These are phyloP conservation scores for Auricularia auricula-judae DNA, from an alignment of 768 basidiomycete genomes.

Conservation along the genomic window DNA sequence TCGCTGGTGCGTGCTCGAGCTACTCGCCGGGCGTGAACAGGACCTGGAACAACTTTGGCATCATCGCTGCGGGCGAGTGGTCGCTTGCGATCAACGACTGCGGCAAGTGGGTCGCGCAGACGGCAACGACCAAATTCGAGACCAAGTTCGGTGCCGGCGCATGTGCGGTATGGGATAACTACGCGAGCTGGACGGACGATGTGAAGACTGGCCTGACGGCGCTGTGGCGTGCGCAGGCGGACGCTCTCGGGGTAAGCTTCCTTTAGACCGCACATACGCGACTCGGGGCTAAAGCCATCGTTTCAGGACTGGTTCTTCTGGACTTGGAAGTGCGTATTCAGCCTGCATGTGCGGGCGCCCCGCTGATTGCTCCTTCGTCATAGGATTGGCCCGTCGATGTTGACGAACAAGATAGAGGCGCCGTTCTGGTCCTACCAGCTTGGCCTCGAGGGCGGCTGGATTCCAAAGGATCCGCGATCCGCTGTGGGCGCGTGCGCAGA, in stretches of 20 bases:
- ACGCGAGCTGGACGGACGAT: constrained; percentile 44
- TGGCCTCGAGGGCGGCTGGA: constrained; percentile 85
- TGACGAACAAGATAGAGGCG: constrained; percentile 1
- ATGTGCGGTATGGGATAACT: constrained; percentile 57
- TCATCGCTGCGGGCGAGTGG: constrained; percentile 80
- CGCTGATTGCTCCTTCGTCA: background rate
- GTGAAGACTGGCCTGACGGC: constrained; percentile 56
- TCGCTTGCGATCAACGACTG: constrained; percentile 82
- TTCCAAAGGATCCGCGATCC: constrained; percentile 76
- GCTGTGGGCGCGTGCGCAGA: constrained; percentile 64
- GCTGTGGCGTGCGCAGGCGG: constrained; percentile 81
- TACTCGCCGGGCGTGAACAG: background rate
- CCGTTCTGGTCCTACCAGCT: constrained; percentile 90
- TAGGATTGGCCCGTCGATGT: background rate
- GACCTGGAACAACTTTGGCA: constrained; percentile 27
- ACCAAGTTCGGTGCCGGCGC: constrained; percentile 11
- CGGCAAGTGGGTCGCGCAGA: constrained; percentile 22
- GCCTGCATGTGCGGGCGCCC: background rate
- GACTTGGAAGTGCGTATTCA: constrained; percentile 66
- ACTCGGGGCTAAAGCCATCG: background rate
- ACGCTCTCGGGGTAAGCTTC: constrained; percentile 40
- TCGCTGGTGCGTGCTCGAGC: background rate
- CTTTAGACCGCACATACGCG: background rate
- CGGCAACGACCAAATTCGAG: background rate
- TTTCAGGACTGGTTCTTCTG: constrained; percentile 92